These are phyloP conservation scores for Penstemon davidsonii DNA, from an alignment of 257 asterid species.

Conservation along the genomic window DNA sequence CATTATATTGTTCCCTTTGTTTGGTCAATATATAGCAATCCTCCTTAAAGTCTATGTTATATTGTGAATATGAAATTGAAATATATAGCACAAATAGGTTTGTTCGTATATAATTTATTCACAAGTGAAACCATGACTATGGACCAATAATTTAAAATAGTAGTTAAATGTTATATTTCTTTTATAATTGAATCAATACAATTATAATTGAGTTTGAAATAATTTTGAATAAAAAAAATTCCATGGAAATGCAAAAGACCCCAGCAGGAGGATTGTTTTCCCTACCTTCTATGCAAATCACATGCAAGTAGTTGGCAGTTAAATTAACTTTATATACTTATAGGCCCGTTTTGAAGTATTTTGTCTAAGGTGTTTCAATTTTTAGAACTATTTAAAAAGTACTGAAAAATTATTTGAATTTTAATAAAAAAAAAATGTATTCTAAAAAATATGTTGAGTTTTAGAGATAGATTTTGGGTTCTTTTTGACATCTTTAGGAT, in stretches of 20 bases:
- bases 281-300: slow-evolving; percentile 29
- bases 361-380: not conserved
- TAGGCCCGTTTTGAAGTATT: not conserved
- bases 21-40: not conserved
- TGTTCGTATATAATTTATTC: no score
- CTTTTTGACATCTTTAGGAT: no score
- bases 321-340: not conserved
- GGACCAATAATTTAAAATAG: not conserved
- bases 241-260: slow-evolving; percentile 16
- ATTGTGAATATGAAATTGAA: no score
- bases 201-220: not conserved
- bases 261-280: slow-evolving; percentile 24
- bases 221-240: not conserved
- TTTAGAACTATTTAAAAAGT: not conserved
- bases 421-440: no score
- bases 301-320: slow-evolving; percentile 31
- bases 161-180: not conserved
- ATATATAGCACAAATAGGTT: no score
- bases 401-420: not conserved
- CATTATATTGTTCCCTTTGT: not conserved
- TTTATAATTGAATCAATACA: not conserved
- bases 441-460: no score
- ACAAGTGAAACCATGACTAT: no score
- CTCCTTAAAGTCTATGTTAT: not conserved
- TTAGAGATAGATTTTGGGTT: no score